Conservation (phyloP, 2,329 filamentous ascomycete species). For the Thermoascus crustaceus region DNA sequence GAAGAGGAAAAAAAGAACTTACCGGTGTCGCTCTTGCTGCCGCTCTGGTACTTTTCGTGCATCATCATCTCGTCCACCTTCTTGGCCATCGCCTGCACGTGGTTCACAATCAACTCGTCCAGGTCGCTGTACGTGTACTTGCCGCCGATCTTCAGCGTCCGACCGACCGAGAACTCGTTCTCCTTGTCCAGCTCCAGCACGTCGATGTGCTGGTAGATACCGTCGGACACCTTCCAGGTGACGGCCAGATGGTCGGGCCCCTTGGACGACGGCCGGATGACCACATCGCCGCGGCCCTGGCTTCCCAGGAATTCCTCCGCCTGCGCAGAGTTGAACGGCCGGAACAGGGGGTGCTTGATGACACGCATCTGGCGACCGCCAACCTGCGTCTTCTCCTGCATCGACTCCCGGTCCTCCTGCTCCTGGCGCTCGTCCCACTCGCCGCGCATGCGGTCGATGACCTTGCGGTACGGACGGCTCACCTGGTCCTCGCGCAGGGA, state of each 20-base stretch:
- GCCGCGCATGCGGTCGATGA: slow-evolving; percentile 62
- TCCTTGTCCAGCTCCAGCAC: slow-evolving; percentile 95
- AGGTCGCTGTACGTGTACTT: slow-evolving; percentile 92
- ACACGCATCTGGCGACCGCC: slow-evolving; percentile 84
- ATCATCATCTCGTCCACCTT: slow-evolving; percentile 96
- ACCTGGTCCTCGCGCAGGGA: slow-evolving; percentile 76
- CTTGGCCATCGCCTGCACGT: slow-evolving; percentile 94
- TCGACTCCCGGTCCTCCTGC: slow-evolving; percentile 68
- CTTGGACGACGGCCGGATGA: slow-evolving; percentile 92
- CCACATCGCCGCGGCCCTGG: slow-evolving; percentile 77
- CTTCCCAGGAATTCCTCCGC: slow-evolving; percentile 89
- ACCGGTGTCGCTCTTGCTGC: slow-evolving; percentile 76
- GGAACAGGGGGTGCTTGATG: slow-evolving; percentile 96
- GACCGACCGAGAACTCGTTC: slow-evolving; percentile 89
- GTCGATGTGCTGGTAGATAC: slow-evolving; percentile 96
- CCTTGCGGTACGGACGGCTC: slow-evolving; percentile 61
- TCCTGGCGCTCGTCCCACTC: slow-evolving; percentile 87
- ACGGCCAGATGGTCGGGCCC: slow-evolving; percentile 91
- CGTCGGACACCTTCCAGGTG: slow-evolving; percentile 96
- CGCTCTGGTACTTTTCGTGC: slow-evolving; percentile 86
- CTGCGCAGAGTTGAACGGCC: slow-evolving; percentile 82
- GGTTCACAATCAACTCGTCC: slow-evolving; percentile 92
- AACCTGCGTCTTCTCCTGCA: slow-evolving; percentile 76
- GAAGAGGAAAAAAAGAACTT: slow-evolving; percentile 35
- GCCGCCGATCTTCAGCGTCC: slow-evolving; percentile 72